Evolutionary conservation across 1,284 basidiomycete species (phyloP).

Genomic region (Phenoliferia sp.): DNA sequence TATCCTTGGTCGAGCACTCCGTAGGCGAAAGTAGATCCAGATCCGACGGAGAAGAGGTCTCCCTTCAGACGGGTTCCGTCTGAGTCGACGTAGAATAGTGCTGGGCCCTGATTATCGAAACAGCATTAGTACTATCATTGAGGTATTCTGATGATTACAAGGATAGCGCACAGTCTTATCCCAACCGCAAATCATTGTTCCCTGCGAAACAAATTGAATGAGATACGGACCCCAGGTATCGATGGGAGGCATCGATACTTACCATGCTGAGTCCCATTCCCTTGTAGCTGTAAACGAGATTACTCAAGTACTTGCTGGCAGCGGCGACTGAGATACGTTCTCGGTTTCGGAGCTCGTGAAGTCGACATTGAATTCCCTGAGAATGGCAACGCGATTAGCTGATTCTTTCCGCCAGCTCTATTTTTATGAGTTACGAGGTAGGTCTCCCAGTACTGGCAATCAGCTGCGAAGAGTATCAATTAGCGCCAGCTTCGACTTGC

Average conservation of each 20-base stretch:
- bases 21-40: conserved; percentile 92
- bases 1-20: conserved; percentile 94
- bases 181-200: conserved; percentile 99
- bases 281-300: conserved; percentile 97
- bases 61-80: conserved; percentile 94
- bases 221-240: not conserved
- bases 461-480: conserved; percentile 52
- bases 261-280: conserved; percentile 99
- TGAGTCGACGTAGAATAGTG: conserved; percentile 96
- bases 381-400: not conserved
- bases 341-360: conserved; percentile 94
- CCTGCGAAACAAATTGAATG: conserved; percentile 49
- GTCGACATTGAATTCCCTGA: conserved; percentile 83
- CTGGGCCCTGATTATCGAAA: conserved; percentile 62
- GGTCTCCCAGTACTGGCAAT: conserved; percentile 96
- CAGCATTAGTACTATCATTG: no score
- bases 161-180: conserved; percentile 81
- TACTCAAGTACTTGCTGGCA: conserved; percentile 94
- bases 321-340: conserved; percentile 98
- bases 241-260: conserved; percentile 32
- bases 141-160: not conserved
- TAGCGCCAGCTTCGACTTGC: no score
- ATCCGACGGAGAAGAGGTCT: conserved; percentile 95
- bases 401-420: not conserved
- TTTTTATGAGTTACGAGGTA: conserved; percentile 55